These are phyloP conservation scores for Hyaloscypha bicolor DNA, from an alignment of 495 filamentous ascomycete species.

Conservation along the genomic window DNA sequence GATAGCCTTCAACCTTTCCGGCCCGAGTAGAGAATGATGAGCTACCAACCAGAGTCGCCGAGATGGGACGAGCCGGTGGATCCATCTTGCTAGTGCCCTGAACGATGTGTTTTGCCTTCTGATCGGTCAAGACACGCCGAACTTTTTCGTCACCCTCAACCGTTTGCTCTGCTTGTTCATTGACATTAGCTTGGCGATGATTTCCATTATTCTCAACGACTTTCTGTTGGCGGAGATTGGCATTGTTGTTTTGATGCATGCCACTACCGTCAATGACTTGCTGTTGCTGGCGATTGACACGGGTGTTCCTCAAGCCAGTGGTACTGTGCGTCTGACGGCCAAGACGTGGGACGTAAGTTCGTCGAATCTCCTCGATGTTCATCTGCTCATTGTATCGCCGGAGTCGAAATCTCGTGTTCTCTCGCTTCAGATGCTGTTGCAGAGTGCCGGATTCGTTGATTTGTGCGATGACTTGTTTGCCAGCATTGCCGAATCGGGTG, in stretches of 20 bases:
- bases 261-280: no score
- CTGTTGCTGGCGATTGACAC: no score
- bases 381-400: neutral
- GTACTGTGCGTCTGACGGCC: neutral
- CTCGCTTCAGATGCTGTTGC: neutral
- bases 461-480: neutral
- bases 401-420: neutral
- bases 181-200: no score
- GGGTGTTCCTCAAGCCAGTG: neutral
- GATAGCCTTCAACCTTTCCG: neutral
- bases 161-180: no score
- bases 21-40: neutral
- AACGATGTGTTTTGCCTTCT: no score
- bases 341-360: neutral
- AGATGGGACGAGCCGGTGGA: neutral
- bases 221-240: neutral
- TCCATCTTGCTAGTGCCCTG: neutral
- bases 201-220: neutral
- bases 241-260: neutral
- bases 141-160: no score
- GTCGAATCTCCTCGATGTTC: neutral
- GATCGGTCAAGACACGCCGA: no score
- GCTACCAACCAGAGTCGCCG: neutral
- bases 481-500: slow-evolving; percentile 12
- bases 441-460: no score